phyloP scores from a whole-genome alignment of 2,329 filamentous ascomycete species.

The Aspergillus phoenicis region DNA sequence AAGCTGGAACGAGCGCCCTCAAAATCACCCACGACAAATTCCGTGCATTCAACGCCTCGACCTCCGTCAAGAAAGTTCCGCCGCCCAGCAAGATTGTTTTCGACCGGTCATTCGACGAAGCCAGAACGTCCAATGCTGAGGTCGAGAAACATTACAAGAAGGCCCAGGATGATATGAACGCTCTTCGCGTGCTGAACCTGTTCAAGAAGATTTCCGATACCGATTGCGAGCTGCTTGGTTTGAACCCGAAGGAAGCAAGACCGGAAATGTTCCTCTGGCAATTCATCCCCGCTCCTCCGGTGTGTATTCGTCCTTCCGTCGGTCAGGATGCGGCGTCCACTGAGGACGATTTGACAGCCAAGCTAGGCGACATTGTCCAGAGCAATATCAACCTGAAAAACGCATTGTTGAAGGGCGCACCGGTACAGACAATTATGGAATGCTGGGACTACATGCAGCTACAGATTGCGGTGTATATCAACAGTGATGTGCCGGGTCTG shows the following conservation, averaged over 20 bases:
- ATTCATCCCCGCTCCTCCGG: constrained; percentile 88
- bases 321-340: constrained; percentile 90
- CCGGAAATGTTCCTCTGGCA: constrained; percentile 99
- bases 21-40: constrained; percentile 96
- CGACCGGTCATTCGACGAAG: constrained; percentile 80
- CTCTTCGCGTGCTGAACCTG: constrained; percentile 82
- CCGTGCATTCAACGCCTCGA: constrained; percentile 82
- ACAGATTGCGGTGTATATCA: constrained; percentile 96
- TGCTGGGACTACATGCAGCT: constrained; percentile 97
- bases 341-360: constrained; percentile 94
- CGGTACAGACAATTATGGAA: constrained; percentile 89
- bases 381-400: constrained; percentile 85
- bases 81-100: constrained; percentile 82
- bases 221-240: constrained; percentile 88
- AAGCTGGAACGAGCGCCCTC: constrained; percentile 76
- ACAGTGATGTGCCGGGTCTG: constrained; percentile 92
- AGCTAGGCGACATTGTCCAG: constrained; percentile 94
- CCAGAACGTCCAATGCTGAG: constrained; percentile 75
- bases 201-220: constrained; percentile 83
- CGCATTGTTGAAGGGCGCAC: constrained; percentile 78
- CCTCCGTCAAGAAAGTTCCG: constrained; percentile 78
- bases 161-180: constrained; percentile 92
- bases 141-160: constrained; percentile 89
- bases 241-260: constrained; percentile 81
- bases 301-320: constrained; percentile 92